Evolutionary conservation across 2,329 filamentous ascomycete genomes (phyloP).

Genomic region (Ophiobolus disseminans): DNA sequence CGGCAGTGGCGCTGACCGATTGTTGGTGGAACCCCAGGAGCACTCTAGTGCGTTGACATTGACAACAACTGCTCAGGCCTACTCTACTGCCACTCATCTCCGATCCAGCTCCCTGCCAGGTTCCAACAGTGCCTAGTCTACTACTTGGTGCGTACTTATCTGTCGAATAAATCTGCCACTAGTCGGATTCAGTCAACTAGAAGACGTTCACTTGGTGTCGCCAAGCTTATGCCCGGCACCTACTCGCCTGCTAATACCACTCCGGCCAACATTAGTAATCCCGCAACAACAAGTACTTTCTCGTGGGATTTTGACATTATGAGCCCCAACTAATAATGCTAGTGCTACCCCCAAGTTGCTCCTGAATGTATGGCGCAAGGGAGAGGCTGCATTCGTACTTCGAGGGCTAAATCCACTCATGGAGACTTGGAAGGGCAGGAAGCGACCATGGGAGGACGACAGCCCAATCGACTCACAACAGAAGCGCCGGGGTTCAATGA

Average conservation of each 20-base stretch:
- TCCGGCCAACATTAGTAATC: slow-evolving; percentile 28
- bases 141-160: background rate
- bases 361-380: slow-evolving; percentile 35
- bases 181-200: background rate
- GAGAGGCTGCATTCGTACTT: slow-evolving; percentile 21
- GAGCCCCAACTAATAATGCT: slow-evolving; percentile 17
- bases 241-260: slow-evolving; percentile 18
- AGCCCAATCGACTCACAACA: slow-evolving; percentile 17
- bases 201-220: slow-evolving; percentile 12
- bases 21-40: slow-evolving; percentile 6
- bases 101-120: background rate
- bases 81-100: slow-evolving; percentile 1
- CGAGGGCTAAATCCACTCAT: slow-evolving; percentile 33
- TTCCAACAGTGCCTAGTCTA: background rate
- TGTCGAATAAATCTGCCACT: slow-evolving; percentile 2
- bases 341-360: slow-evolving; percentile 16
- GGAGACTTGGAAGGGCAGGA: slow-evolving; percentile 36
- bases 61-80: slow-evolving; percentile 5
- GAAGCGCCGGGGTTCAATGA: slow-evolving; percentile 26
- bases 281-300: slow-evolving; percentile 20
- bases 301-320: slow-evolving; percentile 13
- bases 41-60: slow-evolving; percentile 16
- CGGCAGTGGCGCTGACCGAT: slow-evolving; percentile 24
- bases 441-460: slow-evolving; percentile 43
- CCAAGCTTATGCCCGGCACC: slow-evolving; percentile 16